Base-by-base conservation (phyloP, 164 flowering plant genomes). In the Vitis rupestris region DNA sequence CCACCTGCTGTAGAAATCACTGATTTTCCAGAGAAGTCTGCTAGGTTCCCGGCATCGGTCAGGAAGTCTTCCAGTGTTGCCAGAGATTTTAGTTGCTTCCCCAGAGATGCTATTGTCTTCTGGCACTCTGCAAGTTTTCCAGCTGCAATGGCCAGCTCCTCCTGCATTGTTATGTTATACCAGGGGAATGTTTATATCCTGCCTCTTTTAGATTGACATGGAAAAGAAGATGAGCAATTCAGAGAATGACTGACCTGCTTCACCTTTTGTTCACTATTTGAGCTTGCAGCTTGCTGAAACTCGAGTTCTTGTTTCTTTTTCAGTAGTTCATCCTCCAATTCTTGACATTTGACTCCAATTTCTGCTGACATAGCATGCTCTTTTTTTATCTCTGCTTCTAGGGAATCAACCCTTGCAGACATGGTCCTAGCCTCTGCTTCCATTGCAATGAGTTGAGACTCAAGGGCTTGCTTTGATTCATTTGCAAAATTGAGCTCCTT, bases 71-170 rank as follows among this genome's bases (percentile, higher is more conserved):
- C 98, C 10, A 89, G 72, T 8, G 90, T 88, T 15, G 98, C 99
- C 60, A 94, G 78, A 44, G 97, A 88, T 67, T 88, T 80, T 19
- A 94, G 81, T 72, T 94, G 97, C 72, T 68, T 81, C 59, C 95
- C 97, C 7, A 92, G 88, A 65, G 96, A 92, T 30, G 90, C 89
- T 23, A 94, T 94, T 19, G 99, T 94, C 65, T 84, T 86, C 75
- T 94, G 99, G 70, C 98, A 92, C 71, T 94, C 97, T 0, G 91
- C 89, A n/a, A 94, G 88, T 59, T 90, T 92, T 65, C 88, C 89
- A 60, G 98, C 92, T 59, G 97, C 99, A 15, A 79, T 86, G 16
- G 78, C 89, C 37, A 90, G 65, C 66, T 88, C 94, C 73, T 91
- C 97, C 98, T 92, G 87, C 68, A 57, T 78, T 58, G 63, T 19